Percentiles rank a stretch among this genome's conserved stretches.
Evolutionary conservation across 805 yeast genomes (phyloP).

Genomic region (Wickerhamomyces hampshirensis): DNA sequence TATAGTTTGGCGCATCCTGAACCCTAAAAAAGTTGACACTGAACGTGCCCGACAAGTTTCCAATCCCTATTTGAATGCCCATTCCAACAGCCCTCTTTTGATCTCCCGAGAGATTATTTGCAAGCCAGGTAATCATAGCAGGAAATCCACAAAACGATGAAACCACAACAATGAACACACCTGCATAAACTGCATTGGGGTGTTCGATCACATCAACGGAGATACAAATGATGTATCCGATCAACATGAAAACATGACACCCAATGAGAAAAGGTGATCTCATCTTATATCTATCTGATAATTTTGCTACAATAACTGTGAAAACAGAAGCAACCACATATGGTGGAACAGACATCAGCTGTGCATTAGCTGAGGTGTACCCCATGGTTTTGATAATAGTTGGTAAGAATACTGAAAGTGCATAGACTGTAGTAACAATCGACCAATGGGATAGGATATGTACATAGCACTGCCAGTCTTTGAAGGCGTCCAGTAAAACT

Average conservation of each 20-base stretch:
- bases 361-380: slow-evolving; percentile 35
- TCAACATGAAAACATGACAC: slow-evolving; percentile 27
- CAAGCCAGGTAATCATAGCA: slow-evolving; percentile 29
- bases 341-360: slow-evolving; percentile 40
- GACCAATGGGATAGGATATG: slow-evolving; percentile 34
- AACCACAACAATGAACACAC: slow-evolving; percentile 26
- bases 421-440: slow-evolving; percentile 37
- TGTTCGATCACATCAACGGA: slow-evolving; percentile 23
- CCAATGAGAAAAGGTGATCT: slow-evolving; percentile 33
- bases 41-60: slow-evolving; percentile 32
- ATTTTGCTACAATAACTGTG: slow-evolving; percentile 28
- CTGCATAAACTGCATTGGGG: slow-evolving; percentile 29
- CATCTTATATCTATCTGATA: slow-evolving; percentile 27
- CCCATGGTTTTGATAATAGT: slow-evolving; percentile 41
- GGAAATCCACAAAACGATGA: slow-evolving; percentile 30
- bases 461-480: slow-evolving; percentile 29
- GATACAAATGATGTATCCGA: slow-evolving; percentile 31
- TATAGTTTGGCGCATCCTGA: slow-evolving; percentile 26
- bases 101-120: slow-evolving; percentile 31
- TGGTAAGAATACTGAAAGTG: slow-evolving; percentile 42
- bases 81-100: slow-evolving; percentile 33
- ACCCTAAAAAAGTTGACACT: slow-evolving; percentile 31
- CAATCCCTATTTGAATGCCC: slow-evolving; percentile 33
- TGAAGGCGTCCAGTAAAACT: slow-evolving; percentile 32
- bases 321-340: slow-evolving; percentile 32